Percentiles rank a stretch among this genome's conserved stretches.
phyloP scores from a whole-genome alignment of 2,329 filamentous ascomycete genomes.

The Hymenoscyphus scutula region DNA sequence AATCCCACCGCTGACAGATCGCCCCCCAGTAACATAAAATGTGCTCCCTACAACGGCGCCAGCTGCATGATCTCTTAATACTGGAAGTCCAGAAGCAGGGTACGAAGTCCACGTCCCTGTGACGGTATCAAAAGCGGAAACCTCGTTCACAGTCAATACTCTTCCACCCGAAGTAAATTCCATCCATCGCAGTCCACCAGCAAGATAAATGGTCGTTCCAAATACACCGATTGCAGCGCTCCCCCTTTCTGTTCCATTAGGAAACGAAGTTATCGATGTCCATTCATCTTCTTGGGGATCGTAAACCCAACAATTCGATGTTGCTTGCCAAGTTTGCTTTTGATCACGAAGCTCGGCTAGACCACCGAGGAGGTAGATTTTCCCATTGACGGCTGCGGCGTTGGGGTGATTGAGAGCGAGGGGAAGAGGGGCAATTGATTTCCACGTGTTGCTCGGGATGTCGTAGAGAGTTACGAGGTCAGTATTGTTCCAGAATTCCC shows the following conservation, averaged over 20 bases:
- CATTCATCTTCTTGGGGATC: conserved; percentile 14
- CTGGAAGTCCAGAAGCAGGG: conserved; percentile 34
- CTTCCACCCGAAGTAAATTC: neutral
- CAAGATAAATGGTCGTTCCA: conserved; percentile 36
- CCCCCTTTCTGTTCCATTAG: conserved; percentile 30
- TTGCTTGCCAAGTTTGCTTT: conserved; percentile 14
- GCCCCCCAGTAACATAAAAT: conserved; percentile 36
- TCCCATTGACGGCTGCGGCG: conserved; percentile 37
- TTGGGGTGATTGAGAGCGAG: conserved; percentile 40
- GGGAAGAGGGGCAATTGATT: conserved; percentile 31
- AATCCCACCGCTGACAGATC: conserved; percentile 33
- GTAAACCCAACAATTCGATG: conserved; percentile 17
- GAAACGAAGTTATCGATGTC: conserved; percentile 30
- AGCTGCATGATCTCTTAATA: conserved; percentile 38
- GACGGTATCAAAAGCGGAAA: conserved; percentile 34
- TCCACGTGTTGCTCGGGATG: conserved; percentile 35
- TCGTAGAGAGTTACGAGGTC: conserved; percentile 36
- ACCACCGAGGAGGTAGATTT: conserved; percentile 42
- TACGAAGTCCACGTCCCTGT: conserved; percentile 33
- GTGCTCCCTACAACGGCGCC: conserved; percentile 35
- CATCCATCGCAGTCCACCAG: conserved; percentile 37
- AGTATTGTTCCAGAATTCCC: conserved; percentile 10
- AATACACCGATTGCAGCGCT: conserved; percentile 37
- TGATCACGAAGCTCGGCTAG: conserved; percentile 21
- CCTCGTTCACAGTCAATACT: conserved; percentile 1